Evolutionary conservation across 208 protist genomes (phyloP), one percentile per base, ranked within the genome.

Genomic region (Wallacemonas sp.): DNA sequence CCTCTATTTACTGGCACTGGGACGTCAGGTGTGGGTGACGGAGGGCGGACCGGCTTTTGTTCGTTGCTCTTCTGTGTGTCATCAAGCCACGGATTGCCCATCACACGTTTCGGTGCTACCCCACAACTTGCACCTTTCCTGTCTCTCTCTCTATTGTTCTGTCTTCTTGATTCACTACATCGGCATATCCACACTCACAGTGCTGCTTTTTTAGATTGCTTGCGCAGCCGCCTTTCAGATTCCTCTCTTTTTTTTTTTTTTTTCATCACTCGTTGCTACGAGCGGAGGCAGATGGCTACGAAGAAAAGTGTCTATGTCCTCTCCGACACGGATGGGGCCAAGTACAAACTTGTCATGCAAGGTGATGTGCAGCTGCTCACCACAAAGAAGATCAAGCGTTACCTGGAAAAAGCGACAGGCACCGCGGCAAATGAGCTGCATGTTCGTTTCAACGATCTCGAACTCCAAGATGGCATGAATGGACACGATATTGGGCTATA

Each of bases 281-380:
- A 47, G 30, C 44, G 1, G 28, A 41, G 36, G 11, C 42, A 19
- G 22, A 58, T 58, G 4, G 12, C n/a, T 11, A 27, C 47, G 3
- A 41, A 51, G 21, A 56, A 64, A 36, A 77, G 66, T 39, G 58
- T 86, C 14, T 87, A 90, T 62, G 85, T 94, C 17, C 72, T 93
- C 0, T 90, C 84, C 2, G 76, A 82, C 9, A 74, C 88, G 30
- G 85, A 95, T 47, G 86, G 87, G 19, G 78, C 79, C 56, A 89
- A 80, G 61, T 94, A 92, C 71, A 94, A 94, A 68, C 70, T 96
- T 1, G 79, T 94, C 6, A 62, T 96, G 61, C 77, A 91, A 28
- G 84, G 86, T n/a, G 77, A 85, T 21, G 44, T 94, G 30, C 47
- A 62, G 17, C 31, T 68, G 41, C 75, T 94, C 2, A 79, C 73